phyloP scores from a whole-genome alignment of 2,329 filamentous ascomycete species.

The Nemania diffusa region DNA sequence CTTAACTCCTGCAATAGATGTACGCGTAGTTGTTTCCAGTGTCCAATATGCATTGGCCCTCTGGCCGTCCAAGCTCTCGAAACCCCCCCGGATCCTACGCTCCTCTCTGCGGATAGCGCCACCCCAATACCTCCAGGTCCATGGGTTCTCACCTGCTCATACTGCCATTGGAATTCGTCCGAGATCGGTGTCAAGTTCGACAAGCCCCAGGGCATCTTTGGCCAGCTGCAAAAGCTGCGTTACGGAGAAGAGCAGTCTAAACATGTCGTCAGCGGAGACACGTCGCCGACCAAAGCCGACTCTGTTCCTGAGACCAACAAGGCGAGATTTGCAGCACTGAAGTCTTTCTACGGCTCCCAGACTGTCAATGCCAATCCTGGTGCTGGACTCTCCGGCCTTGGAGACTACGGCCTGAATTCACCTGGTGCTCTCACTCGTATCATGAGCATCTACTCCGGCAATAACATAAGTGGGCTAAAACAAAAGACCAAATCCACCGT shows the following conservation, averaged over 20 bases:
- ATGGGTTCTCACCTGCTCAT: slow-evolving; percentile 85
- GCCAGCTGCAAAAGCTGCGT: slow-evolving; percentile 78
- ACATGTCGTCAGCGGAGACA: slow-evolving; percentile 40
- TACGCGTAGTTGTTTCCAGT: slow-evolving; percentile 94
- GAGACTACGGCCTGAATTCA: slow-evolving; percentile 72
- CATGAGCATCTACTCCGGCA: slow-evolving; percentile 87
- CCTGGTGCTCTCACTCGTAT: slow-evolving; percentile 86
- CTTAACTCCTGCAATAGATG: slow-evolving; percentile 65
- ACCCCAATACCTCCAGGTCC: slow-evolving; percentile 57
- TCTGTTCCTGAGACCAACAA: slow-evolving; percentile 66
- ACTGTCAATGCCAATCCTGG: slow-evolving; percentile 68
- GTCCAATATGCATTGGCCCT: slow-evolving; percentile 86
- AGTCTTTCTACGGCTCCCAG: slow-evolving; percentile 84
- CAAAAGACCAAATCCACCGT: slow-evolving; percentile 72
- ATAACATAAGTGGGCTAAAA: slow-evolving; percentile 70
- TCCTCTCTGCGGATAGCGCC: slow-evolving; percentile 57
- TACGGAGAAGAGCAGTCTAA: slow-evolving; percentile 63
- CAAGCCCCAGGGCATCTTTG: slow-evolving; percentile 85
- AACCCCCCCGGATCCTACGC: slow-evolving; percentile 58
- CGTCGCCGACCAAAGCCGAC: slow-evolving; percentile 58
- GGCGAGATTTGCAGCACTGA: slow-evolving; percentile 72
- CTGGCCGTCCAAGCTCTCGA: slow-evolving; percentile 80
- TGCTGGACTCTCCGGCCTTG: slow-evolving; percentile 58
- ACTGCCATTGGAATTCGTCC: slow-evolving; percentile 91
- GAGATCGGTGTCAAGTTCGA: slow-evolving; percentile 93